Evolutionary conservation across 495 filamentous ascomycete genomes (phyloP), one percentile per base, ranked within the genome.

Genomic region (Aspergillus funiculosus): DNA sequence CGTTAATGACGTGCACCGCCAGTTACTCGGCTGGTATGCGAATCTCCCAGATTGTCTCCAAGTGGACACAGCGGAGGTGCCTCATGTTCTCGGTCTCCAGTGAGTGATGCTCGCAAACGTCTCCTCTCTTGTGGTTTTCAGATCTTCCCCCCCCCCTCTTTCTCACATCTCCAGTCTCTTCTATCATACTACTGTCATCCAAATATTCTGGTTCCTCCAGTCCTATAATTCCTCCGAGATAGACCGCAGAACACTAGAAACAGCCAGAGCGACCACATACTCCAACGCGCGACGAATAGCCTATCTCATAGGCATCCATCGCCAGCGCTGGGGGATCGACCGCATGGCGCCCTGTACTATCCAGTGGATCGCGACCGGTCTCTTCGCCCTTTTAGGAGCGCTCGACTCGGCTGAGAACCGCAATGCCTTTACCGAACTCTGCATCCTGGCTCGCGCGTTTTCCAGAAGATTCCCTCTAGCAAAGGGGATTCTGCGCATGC

Each of bases 51-150:
- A 48, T 5, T 63, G 56, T 37, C 39, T 64, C 4, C 36, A 32
- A 9, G 44, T 32, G 3, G 52, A 52, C 10, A 53, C 54, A 4
- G 51, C 39, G 7, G 31, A 43, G 3, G 52, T 60, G 5, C 64
- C 66, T 6, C 61, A 67, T 45, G 43, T 64, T 6, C 42, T 69
- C 9, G 46, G 48, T 19, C 40, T 67, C 5, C 64, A 66, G 66
- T 69, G n/a, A n/a, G n/a, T n/a, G n/a, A n/a, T n/a, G n/a, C n/a
- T n/a, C n/a, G n/a, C n/a, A n/a, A n/a, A 35, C 30, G 66, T 36
- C 9, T 26, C 14, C 15, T 17, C 10, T n/a, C 4, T 30, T 19
- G 14, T 17, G 13, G 1, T n/a, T 11, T 7, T 5, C 26, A 28
- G 17, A 17, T 30, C 3, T 5, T n/a, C n/a, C n/a, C n/a, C n/a